Evolutionary conservation across 768 basidiomycete species (phyloP).

Genomic region (Filobasidium floriforme): DNA sequence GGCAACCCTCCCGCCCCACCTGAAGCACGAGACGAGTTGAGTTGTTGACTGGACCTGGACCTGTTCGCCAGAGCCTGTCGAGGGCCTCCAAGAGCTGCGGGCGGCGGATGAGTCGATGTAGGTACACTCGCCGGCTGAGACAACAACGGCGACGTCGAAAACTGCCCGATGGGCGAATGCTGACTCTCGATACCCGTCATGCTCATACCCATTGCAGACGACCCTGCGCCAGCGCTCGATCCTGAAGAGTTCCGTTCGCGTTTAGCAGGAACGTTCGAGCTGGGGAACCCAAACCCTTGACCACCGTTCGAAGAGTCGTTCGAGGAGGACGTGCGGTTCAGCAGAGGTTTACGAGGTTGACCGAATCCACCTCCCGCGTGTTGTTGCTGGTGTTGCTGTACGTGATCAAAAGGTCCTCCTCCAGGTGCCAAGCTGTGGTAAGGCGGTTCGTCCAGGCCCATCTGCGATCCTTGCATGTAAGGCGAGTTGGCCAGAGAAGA

Average conservation of each 20-base stretch:
- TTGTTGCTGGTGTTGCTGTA: neutral
- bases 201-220: slow-evolving; percentile 1
- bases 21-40: neutral
- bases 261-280: neutral
- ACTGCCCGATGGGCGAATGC: neutral
- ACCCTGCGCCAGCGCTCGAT: neutral
- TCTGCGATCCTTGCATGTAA: neutral
- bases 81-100: neutral
- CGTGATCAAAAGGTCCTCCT: neutral
- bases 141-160: neutral
- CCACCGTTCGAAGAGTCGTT: neutral
- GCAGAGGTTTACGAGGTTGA: neutral
- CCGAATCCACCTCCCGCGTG: neutral
- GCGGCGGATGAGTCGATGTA: slow-evolving; percentile 1
- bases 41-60: neutral
- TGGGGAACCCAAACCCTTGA: slow-evolving; percentile 1
- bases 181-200: slow-evolving; percentile 5
- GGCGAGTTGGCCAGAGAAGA: neutral
- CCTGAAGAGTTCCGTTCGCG: slow-evolving; percentile 3
- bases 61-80: slow-evolving; percentile 4
- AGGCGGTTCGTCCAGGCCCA: slow-evolving; percentile 2
- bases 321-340: neutral
- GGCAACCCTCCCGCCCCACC: neutral
- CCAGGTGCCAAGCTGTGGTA: neutral
- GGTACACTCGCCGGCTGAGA: neutral